Base-by-base conservation (phyloP, 495 filamentous ascomycete genomes). In the Annulohypoxylon bovei region DNA sequence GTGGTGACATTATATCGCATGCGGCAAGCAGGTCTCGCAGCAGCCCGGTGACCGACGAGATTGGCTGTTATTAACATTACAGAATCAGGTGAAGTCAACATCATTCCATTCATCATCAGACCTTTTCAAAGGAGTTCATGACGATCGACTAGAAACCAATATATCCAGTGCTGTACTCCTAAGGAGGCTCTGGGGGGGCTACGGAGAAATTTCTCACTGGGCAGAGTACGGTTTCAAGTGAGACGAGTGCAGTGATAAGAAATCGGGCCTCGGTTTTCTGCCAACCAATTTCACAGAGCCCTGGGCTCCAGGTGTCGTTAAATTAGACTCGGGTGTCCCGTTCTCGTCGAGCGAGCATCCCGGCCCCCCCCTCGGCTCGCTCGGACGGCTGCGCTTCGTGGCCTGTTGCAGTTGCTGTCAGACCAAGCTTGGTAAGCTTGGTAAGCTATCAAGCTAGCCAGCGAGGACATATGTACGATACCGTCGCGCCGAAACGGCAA, bases 271-370 rank as follows among this genome's bases (percentile, higher is more conserved):
- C 53, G 57, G 50, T 44, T 57, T 40, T 49, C 27, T 25, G 14
- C 68, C 58, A 66, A 67, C 63, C 58, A 64, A 37, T 53, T 33
- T 12, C 12, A 61, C 18, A 30, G 12, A 1, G 20, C 27, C 4
- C 20, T 39, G n/a, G 3, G 22, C 30, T 54, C 63, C 22, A 71
- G n/a, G 44, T 66, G 68, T 71, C 68, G 68, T 71, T 71, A 67
- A 71, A 67, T 71, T 71, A 71, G 68, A 60, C 63, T 71, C 68
- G 68, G 63, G 63, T 71, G 58, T 44, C 52, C 40, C 37, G 58
- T 67, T 71, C 68, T 71, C 68, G 68, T 66, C 62, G 50, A 35
- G 57, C 49, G 28, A 57, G 23, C 47, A 66, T 71, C 62, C 68
- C 68, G 68, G 62, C 50, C n/a, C 57, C 65, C 67, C 42, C 20